A percentile compares a stretch with the other conserved stretches of the same genome.
phyloP scores from a whole-genome alignment of 2,329 filamentous ascomycete genomes.

The Tolypocladium tundrense region DNA sequence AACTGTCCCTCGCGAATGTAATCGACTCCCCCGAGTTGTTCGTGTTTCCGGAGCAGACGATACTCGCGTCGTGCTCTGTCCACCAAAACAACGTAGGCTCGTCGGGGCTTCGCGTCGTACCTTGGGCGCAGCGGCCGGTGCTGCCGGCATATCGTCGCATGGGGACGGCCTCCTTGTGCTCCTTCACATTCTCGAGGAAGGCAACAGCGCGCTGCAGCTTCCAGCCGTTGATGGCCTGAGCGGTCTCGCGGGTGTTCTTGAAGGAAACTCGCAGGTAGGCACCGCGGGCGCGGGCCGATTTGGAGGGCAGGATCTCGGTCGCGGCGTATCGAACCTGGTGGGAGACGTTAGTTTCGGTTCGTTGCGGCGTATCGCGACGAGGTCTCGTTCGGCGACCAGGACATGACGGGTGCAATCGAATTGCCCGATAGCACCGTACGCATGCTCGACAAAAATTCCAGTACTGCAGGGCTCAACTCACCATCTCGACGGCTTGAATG shows the following conservation, averaged over 20 bases:
- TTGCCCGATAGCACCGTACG: constrained; percentile 1
- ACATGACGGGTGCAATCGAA: neutral
- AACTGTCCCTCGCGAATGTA: constrained; percentile 1
- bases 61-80: neutral
- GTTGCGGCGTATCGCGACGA: neutral
- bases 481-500: constrained; percentile 46
- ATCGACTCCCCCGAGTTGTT: neutral
- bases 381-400: neutral
- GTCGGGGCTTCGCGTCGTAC: constrained; percentile 48
- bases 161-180: constrained; percentile 94
- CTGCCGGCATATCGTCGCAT: constrained; percentile 96
- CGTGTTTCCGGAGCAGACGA: neutral
- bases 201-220: constrained; percentile 89
- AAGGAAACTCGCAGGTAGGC: constrained; percentile 98
- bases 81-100: neutral
- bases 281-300: constrained; percentile 96
- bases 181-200: constrained; percentile 97
- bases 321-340: constrained; percentile 89
- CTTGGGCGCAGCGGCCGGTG: constrained; percentile 94
- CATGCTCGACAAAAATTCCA: neutral
- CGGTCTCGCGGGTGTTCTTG: constrained; percentile 99
- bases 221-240: constrained; percentile 99
- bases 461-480: constrained; percentile 26
- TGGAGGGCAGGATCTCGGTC: constrained; percentile 74
- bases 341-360: neutral